A percentile compares a stretch with the other conserved stretches of the same genome.
Evolutionary conservation across 495 filamentous ascomycete genomes (phyloP).

Genomic region (Neurospora sp.): DNA sequence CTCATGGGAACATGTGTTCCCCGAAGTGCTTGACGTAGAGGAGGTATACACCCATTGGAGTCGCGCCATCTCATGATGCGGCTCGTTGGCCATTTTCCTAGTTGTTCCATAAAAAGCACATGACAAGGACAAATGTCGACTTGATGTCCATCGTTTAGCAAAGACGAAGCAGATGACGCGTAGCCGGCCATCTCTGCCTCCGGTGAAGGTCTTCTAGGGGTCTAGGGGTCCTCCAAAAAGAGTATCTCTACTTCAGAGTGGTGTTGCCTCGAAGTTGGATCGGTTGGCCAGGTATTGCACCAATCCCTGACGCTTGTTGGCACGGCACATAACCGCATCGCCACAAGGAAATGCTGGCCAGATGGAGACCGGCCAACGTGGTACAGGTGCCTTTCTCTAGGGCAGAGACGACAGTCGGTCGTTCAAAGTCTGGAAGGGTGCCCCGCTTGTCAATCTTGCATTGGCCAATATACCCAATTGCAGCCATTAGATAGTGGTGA

Average conservation of each 20-base stretch:
- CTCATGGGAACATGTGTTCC: not conserved
- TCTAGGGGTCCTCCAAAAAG: not conserved
- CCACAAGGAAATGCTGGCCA: not conserved
- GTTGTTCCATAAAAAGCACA: not conserved
- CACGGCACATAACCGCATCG: not conserved
- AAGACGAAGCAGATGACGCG: not conserved
- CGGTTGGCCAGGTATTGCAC: not conserved
- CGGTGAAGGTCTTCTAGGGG: not conserved
- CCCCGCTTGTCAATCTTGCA: not conserved
- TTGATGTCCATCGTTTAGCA: not conserved
- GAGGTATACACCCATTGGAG: not conserved
- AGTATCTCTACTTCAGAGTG: not conserved
- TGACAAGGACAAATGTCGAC: not conserved
- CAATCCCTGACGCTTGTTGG: not conserved
- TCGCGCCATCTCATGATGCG: not conserved
- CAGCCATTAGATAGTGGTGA: not conserved
- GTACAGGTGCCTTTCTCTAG: not conserved
- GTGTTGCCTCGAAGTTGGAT: not conserved
- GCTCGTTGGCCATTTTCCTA: not conserved
- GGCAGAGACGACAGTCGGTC: not conserved
- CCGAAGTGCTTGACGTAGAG: not conserved
- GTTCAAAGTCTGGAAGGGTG: not conserved
- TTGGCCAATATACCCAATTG: not conserved
- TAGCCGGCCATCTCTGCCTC: not conserved
- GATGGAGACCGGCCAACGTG: not conserved